Percentiles rank a stretch among this genome's conserved stretches.
Evolutionary conservation across 2,329 filamentous ascomycete genomes (phyloP).

Genomic region (Stachybotrys echinatus): DNA sequence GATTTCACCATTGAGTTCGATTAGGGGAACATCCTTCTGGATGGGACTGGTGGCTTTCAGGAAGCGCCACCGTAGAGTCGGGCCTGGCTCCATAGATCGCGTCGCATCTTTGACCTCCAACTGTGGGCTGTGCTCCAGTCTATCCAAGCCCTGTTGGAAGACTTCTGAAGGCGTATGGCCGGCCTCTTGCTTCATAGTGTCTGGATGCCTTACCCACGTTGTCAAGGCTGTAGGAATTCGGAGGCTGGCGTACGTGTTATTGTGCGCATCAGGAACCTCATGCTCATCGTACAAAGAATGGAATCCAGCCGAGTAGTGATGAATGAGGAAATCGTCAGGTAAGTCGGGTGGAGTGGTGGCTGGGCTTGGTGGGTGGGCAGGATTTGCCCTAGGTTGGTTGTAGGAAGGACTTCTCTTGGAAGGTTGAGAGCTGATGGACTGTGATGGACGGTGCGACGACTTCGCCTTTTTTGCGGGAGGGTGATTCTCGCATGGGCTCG

Average conservation of each 20-base stretch:
- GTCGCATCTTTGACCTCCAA: slow-evolving; percentile 46
- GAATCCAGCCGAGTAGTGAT: slow-evolving; percentile 72
- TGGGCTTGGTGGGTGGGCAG: slow-evolving; percentile 63
- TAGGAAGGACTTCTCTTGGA: slow-evolving; percentile 61
- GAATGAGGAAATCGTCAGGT: slow-evolving; percentile 56
- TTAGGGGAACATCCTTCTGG: slow-evolving; percentile 51
- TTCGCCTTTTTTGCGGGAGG: slow-evolving; percentile 75
- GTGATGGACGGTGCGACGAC: slow-evolving; percentile 71
- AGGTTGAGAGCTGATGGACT: slow-evolving; percentile 67
- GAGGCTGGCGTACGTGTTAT: slow-evolving; percentile 75
- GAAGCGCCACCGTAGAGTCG: slow-evolving; percentile 62
- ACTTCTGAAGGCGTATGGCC: slow-evolving; percentile 63
- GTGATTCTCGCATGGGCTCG: slow-evolving; percentile 36
- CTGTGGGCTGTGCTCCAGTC: slow-evolving; percentile 35
- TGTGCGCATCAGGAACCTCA: slow-evolving; percentile 54
- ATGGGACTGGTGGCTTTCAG: slow-evolving; percentile 48
- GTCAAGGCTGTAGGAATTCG: slow-evolving; percentile 69
- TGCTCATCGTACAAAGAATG: slow-evolving; percentile 65
- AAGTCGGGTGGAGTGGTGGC: slow-evolving; percentile 68
- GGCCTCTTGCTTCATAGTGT: slow-evolving; percentile 61
- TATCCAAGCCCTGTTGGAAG: slow-evolving; percentile 50
- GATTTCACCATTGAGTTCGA: slow-evolving; percentile 73
- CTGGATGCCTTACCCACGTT: slow-evolving; percentile 71
- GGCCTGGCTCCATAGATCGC: slow-evolving; percentile 24
- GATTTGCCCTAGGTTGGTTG: slow-evolving; percentile 55